A percentile compares a stretch with the other conserved stretches of the same genome.
These are phyloP conservation scores for Quercus gilva DNA, from an alignment of 306 rosid species.

Conservation along the genomic window DNA sequence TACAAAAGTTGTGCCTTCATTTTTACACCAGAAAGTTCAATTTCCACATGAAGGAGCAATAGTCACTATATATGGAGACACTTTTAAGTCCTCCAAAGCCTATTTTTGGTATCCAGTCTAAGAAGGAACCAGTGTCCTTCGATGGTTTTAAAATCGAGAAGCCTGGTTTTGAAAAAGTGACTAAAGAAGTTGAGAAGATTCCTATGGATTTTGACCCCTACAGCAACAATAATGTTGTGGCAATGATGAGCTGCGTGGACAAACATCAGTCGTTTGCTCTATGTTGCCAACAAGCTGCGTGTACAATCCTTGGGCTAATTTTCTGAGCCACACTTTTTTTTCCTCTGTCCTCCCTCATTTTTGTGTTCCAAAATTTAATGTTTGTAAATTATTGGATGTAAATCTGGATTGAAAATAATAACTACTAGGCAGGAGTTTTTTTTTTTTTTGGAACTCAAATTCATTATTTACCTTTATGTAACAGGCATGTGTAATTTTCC, in stretches of 20 bases:
- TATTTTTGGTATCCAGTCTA: no score
- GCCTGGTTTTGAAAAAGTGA: no score
- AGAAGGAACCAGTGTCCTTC: no score
- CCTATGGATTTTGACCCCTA: no score
- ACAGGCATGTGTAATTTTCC: neutral
- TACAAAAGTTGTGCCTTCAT: no score
- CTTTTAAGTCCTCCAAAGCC: no score
- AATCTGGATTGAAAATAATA: conserved; percentile 34
- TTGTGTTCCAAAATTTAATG: conserved; percentile 19
- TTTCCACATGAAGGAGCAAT: no score
- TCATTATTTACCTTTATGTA: neutral
- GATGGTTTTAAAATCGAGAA: no score
- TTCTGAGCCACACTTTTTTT: conserved; percentile 3
- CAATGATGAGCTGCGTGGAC: conserved; percentile 16
- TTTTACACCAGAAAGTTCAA: no score
- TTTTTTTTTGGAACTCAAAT: neutral
- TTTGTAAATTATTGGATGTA: conserved; percentile 58
- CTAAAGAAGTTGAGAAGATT: no score
- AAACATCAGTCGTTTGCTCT: conserved; percentile 91
- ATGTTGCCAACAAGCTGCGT: conserved; percentile 95
- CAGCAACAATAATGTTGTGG: no score
- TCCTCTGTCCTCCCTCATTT: conserved; percentile 11
- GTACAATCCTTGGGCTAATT: conserved; percentile 52
- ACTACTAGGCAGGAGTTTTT: conserved; percentile 1
- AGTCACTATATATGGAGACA: no score